phyloP scores from a whole-genome alignment of 257 asterid species.

The Penstemon newberryi region DNA sequence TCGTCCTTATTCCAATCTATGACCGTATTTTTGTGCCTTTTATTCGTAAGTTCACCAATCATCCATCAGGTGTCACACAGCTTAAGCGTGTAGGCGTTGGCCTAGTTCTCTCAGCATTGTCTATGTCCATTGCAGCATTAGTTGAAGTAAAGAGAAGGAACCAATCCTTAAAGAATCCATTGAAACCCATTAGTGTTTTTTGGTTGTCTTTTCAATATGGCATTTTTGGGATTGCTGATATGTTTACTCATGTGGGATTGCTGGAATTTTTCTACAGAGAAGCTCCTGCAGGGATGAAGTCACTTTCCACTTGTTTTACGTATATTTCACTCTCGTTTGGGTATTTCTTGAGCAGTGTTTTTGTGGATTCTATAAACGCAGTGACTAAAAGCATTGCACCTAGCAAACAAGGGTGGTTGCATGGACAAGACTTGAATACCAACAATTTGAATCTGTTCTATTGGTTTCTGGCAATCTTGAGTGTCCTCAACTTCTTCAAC shows the following conservation, averaged over 20 bases:
- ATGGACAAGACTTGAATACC: constrained; percentile 54
- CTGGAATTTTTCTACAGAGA: constrained; percentile 79
- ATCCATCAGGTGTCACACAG: constrained; percentile 64
- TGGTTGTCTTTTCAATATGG: constrained; percentile 72
- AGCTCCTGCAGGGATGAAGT: constrained; percentile 79
- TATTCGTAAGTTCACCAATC: constrained; percentile 45
- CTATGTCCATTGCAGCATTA: constrained; percentile 62
- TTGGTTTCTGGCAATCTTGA: constrained; percentile 81
- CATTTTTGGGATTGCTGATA: constrained; percentile 77
- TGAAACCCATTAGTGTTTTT: constrained; percentile 53
- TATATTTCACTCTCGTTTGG: constrained; percentile 68
- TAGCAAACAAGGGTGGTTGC: constrained; percentile 63
- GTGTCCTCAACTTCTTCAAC: constrained; percentile 60
- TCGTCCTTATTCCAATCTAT: constrained; percentile 57
- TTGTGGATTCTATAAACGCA: constrained; percentile 58
- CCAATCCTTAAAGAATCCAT: constrained; percentile 41
- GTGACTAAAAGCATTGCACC: constrained; percentile 43
- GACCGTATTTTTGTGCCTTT: constrained; percentile 64
- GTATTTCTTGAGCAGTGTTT: constrained; percentile 63
- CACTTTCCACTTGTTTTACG: constrained; percentile 72
- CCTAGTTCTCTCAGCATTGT: constrained; percentile 56
- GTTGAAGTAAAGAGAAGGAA: constrained; percentile 59
- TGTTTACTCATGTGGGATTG: constrained; percentile 79
- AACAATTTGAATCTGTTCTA: constrained; percentile 57
- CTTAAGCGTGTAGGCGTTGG: constrained; percentile 77